phyloP scores from a whole-genome alignment of 768 basidiomycete species.

The Butyriboletus loyo region DNA sequence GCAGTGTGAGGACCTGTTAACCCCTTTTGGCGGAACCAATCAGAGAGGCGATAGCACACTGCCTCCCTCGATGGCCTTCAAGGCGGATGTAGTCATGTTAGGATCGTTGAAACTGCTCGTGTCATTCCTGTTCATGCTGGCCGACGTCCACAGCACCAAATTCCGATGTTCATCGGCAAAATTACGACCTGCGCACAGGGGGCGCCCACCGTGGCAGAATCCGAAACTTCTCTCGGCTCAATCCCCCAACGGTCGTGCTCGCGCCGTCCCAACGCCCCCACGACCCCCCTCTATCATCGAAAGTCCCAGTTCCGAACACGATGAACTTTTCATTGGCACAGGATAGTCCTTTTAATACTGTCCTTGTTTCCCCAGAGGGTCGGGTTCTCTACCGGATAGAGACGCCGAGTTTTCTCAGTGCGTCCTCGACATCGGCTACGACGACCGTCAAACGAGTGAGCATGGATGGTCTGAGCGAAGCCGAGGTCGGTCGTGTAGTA shows the following conservation, averaged over 20 bases:
- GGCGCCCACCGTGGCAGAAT: conserved; percentile 35
- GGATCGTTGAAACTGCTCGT: not conserved
- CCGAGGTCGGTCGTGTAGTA: conserved; percentile 27
- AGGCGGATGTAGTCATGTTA: conserved; percentile 18
- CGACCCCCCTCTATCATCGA: not conserved
- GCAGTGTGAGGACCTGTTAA: not conserved
- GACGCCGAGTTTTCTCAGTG: conserved; percentile 17
- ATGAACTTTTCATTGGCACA: conserved; percentile 33
- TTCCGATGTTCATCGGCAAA: not conserved
- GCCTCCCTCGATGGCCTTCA: conserved; percentile 20
- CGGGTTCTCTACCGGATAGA: conserved; percentile 30
- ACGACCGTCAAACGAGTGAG: conserved; percentile 27
- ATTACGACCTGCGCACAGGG: conserved; percentile 4
- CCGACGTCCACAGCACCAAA: conserved; percentile 2
- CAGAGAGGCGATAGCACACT: conserved; percentile 24
- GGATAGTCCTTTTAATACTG: conserved; percentile 33
- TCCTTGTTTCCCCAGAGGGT: conserved; percentile 29
- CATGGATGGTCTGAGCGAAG: conserved; percentile 21
- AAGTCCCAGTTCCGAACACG: not conserved
- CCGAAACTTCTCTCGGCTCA: conserved; percentile 30
- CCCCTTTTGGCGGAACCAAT: conserved; percentile 20
- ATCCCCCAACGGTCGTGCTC: conserved; percentile 15
- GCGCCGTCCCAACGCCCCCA: conserved; percentile 12
- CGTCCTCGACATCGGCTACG: conserved; percentile 11
- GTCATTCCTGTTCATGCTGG: not conserved